Percentiles rank a stretch among this genome's conserved stretches.
Evolutionary conservation across 208 protist species (phyloP).

Genomic region (Tritrichomonas foetus): DNA sequence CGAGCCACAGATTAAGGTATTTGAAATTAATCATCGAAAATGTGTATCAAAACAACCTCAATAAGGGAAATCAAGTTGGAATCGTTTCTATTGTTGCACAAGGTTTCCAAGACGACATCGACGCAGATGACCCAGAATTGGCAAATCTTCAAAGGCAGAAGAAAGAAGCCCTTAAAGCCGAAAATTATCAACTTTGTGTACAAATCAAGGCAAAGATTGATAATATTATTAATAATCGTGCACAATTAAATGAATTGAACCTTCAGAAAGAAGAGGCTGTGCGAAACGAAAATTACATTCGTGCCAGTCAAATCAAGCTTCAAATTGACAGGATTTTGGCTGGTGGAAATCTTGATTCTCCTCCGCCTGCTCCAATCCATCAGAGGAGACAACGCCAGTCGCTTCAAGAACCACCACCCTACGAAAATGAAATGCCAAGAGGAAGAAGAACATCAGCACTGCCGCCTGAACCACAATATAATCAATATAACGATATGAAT

Average conservation of each 20-base stretch:
- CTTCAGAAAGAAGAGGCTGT: neutral
- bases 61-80: constrained; percentile 21
- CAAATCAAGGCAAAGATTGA: neutral
- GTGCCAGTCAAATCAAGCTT: neutral
- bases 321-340: neutral
- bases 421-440: neutral
- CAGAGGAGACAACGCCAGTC: neutral
- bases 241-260: neutral
- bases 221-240: neutral
- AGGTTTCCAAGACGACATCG: neutral
- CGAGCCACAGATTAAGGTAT: neutral
- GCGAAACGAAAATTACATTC: neutral
- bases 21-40: neutral
- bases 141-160: neutral
- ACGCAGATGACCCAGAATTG: neutral
- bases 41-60: neutral
- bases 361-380: too few relatives aligned
- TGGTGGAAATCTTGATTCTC: neutral
- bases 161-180: neutral
- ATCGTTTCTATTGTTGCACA: neutral
- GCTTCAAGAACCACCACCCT: neutral
- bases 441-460: neutral
- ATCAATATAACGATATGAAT: too few relatives aligned
- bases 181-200: neutral
- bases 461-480: neutral